Evolutionary conservation across 352 stramenopile genomes (phyloP).

Genomic region (Globisporangium solare): DNA sequence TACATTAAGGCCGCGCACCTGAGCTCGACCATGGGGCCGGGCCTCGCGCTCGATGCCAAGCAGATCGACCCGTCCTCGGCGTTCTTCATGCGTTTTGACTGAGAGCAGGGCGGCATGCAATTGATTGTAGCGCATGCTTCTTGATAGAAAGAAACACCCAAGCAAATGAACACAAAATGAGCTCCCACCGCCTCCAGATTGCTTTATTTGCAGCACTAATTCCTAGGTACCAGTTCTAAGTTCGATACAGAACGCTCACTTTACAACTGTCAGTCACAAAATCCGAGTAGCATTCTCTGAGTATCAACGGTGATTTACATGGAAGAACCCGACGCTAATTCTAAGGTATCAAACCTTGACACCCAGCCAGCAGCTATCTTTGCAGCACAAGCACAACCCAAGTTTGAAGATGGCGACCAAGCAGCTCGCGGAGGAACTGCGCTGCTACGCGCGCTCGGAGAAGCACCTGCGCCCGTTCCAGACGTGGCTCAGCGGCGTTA

Average conservation of each 20-base stretch:
- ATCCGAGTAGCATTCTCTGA: too few species aligned
- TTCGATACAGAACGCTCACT: too few species aligned
- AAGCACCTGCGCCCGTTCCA: constrained; percentile 64
- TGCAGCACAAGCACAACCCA: too few species aligned
- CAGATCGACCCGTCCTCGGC: constrained; percentile 79
- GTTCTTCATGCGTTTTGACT: constrained; percentile 86
- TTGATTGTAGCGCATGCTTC: not conserved
- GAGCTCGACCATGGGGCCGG: constrained; percentile 84
- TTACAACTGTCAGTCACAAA: too few species aligned
- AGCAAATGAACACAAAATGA: not conserved
- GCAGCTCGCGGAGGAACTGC: constrained; percentile 64
- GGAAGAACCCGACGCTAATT: too few species aligned
- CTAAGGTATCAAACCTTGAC: too few species aligned
- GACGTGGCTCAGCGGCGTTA: constrained; percentile 42
- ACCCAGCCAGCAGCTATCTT: too few species aligned
- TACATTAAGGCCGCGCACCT: constrained; percentile 89
- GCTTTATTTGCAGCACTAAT: too few species aligned
- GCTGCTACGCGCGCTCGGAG: constrained; percentile 72
- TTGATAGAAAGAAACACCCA: constrained; percentile 11
- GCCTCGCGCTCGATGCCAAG: constrained; percentile 78
- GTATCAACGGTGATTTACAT: too few species aligned
- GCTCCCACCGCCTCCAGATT: too few species aligned
- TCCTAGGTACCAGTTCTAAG: too few species aligned
- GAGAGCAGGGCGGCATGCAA: constrained; percentile 8
- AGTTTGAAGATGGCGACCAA: constrained; percentile 21